Conservation (phyloP, 305 asterid species). For the Fraxinus sp. region DNA sequence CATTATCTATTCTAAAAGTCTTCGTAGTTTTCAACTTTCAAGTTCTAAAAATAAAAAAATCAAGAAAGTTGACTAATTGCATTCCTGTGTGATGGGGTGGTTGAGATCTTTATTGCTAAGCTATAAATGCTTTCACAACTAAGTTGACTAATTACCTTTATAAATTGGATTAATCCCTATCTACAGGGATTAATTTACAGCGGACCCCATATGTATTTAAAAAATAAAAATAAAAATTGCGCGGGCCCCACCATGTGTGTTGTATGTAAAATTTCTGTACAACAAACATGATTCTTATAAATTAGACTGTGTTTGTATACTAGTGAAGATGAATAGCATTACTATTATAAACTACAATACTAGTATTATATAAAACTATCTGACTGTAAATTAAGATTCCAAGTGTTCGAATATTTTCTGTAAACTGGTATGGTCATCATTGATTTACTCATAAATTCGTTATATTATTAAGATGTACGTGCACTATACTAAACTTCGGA, state of each 20-base stretch:
- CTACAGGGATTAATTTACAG: too few species aligned
- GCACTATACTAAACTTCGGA: background rate
- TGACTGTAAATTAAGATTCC: background rate
- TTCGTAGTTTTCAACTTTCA: background rate
- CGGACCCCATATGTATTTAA: too few species aligned
- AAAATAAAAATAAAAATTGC: too few species aligned
- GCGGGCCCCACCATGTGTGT: too few species aligned
- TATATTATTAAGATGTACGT: background rate
- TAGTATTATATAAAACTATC: background rate
- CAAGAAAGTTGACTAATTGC: background rate
- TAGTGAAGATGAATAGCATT: too few species aligned
- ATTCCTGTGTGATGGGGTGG: background rate
- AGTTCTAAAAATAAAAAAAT: background rate
- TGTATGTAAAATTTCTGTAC: too few species aligned
- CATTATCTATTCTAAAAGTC: background rate
- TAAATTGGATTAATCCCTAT: too few species aligned
- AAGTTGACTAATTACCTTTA: background rate
- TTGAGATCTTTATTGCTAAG: background rate
- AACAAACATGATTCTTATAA: too few species aligned
- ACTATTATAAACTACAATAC: too few species aligned
- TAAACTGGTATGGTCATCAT: background rate
- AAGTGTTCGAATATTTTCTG: background rate
- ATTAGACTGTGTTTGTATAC: too few species aligned
- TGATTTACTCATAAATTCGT: background rate
- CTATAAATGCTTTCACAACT: background rate